A percentile compares a stretch with the other conserved stretches of the same genome.
Evolutionary conservation across 1,139 yeast genomes (phyloP).

Genomic region (Lodderomyces oxycetoniae): DNA sequence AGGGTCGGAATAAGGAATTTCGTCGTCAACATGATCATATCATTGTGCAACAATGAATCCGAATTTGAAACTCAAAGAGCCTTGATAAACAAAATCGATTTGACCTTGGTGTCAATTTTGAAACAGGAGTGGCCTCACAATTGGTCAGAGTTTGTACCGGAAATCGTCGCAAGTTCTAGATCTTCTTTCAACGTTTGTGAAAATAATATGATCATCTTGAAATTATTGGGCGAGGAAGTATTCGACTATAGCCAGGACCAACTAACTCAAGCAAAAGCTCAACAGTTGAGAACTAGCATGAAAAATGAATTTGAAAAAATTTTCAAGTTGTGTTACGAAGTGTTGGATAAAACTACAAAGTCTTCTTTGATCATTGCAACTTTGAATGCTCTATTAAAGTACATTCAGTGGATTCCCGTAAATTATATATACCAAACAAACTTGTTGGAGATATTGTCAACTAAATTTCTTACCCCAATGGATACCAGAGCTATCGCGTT

Average conservation of each 20-base stretch:
- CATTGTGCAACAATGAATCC: constrained; percentile 80
- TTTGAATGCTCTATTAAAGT: constrained; percentile 73
- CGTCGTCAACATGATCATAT: constrained; percentile 87
- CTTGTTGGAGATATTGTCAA: constrained; percentile 63
- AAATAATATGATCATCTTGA: constrained; percentile 90
- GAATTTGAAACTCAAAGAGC: constrained; percentile 78
- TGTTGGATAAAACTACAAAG: constrained; percentile 80
- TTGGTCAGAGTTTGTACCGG: constrained; percentile 98
- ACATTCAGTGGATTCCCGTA: constrained; percentile 91
- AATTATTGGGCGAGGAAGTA: constrained; percentile 88
- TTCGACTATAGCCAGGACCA: constrained; percentile 93
- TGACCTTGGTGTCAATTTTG: constrained; percentile 87
- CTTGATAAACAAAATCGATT: constrained; percentile 85
- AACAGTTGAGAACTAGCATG: constrained; percentile 76
- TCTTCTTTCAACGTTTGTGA: constrained; percentile 92
- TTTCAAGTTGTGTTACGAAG: constrained; percentile 88
- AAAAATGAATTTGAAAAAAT: constrained; percentile 88
- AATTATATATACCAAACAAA: constrained; percentile 88
- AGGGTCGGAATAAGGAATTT: constrained; percentile 84
- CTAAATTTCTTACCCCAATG: constrained; percentile 70
- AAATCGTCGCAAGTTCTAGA: constrained; percentile 78
- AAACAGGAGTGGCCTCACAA: constrained; percentile 99
- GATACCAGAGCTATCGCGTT: constrained; percentile 82
- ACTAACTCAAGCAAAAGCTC: constrained; percentile 93
- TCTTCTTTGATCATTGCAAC: constrained; percentile 84